Percentiles rank a stretch among this genome's conserved stretches.
phyloP scores from a whole-genome alignment of 495 filamentous ascomycete genomes.

The Melanomma pulvis-pyrius region DNA sequence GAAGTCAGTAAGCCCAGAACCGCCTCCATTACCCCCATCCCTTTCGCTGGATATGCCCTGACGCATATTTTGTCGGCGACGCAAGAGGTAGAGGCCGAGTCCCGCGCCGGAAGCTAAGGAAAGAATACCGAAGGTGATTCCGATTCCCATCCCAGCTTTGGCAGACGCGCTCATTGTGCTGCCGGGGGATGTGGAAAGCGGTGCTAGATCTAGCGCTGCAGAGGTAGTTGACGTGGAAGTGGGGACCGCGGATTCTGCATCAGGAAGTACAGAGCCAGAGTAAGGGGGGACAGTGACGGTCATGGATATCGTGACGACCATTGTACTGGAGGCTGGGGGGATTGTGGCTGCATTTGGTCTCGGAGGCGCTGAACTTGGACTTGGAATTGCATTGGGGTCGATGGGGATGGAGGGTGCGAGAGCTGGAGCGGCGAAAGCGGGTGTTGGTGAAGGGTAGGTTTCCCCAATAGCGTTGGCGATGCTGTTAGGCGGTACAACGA shows the following conservation, averaged over 20 bases:
- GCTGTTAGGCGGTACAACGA: neutral
- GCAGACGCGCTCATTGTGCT: constrained; percentile 23
- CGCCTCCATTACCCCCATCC: neutral
- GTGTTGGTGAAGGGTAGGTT: neutral
- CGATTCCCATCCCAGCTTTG: constrained; percentile 25
- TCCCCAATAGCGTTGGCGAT: neutral
- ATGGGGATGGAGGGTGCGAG: neutral
- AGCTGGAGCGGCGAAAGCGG: neutral
- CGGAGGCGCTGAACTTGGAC: neutral
- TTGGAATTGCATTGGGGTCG: neutral
- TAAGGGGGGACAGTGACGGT: constrained; percentile 15
- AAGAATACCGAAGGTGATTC: constrained; percentile 24
- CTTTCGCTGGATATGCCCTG: neutral
- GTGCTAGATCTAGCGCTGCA: neutral
- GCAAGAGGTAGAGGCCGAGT: constrained; percentile 8
- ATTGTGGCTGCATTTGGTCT: neutral
- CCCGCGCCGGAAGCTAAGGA: constrained; percentile 8
- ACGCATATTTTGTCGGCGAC: constrained; percentile 8
- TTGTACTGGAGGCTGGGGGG: neutral
- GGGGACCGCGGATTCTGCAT: neutral
- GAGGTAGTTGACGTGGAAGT: neutral
- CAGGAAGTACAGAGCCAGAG: neutral
- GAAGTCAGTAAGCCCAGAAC: constrained; percentile 9
- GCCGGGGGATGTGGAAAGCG: constrained; percentile 10
- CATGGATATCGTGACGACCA: constrained; percentile 2